These are phyloP conservation scores for Bertia moriformis DNA, from an alignment of 2,329 filamentous ascomycete species.

Conservation along the genomic window DNA sequence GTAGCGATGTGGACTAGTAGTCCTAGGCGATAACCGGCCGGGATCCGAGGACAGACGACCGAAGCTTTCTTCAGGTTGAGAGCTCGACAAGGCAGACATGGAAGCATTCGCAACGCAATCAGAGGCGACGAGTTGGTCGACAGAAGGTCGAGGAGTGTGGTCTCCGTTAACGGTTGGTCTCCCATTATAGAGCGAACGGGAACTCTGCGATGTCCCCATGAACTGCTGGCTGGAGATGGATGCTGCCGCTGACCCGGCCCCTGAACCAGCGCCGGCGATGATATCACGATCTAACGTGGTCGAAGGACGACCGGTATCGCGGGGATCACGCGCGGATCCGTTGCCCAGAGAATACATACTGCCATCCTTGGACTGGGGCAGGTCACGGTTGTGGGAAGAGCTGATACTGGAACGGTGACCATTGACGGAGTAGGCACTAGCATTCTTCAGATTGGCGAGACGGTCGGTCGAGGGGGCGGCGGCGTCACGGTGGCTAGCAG, in stretches of 20 bases:
- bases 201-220: background rate
- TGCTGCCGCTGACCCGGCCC: background rate
- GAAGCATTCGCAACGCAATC: background rate
- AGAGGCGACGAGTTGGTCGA: background rate
- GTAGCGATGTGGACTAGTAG: background rate
- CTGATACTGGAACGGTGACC: background rate
- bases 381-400: background rate
- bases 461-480: background rate
- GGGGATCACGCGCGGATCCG: background rate
- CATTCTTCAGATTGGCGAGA: background rate
- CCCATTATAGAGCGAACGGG: background rate
- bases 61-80: background rate
- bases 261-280: background rate
- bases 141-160: background rate
- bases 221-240: background rate
- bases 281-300: background rate
- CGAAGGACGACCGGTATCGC: background rate
- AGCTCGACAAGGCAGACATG: background rate
- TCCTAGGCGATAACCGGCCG: background rate
- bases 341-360: background rate
- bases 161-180: background rate
- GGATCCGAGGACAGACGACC: background rate
- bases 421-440: background rate
- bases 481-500: conserved; percentile 18
- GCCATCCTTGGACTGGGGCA: background rate